phyloP scores from a whole-genome alignment of 2,329 filamentous ascomycete species.

The Macrophomina phaseolina region DNA sequence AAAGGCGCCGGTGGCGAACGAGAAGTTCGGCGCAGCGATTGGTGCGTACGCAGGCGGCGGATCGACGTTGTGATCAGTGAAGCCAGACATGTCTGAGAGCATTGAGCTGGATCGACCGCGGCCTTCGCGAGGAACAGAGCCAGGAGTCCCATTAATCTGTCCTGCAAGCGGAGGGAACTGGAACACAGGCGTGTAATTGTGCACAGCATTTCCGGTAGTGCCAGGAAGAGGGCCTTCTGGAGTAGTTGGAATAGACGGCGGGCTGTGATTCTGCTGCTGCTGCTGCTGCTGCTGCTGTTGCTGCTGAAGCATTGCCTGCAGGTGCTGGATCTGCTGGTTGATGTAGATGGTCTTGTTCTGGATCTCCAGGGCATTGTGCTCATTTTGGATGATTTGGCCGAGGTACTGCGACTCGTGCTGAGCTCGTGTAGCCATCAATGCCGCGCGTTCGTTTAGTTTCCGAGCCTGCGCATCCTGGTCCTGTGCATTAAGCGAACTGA shows the following conservation, averaged over 20 bases:
- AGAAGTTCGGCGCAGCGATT: slow-evolving; percentile 40
- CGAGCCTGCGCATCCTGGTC: slow-evolving; percentile 66
- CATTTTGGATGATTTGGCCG: slow-evolving; percentile 45
- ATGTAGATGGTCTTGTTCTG: slow-evolving; percentile 44
- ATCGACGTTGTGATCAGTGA: slow-evolving; percentile 54
- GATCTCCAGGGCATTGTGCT: slow-evolving; percentile 46
- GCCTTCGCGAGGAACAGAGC: slow-evolving; percentile 40
- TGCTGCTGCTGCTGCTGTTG: slow-evolving; percentile 14
- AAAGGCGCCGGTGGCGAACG: slow-evolving; percentile 43
- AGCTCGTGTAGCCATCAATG: slow-evolving; percentile 42
- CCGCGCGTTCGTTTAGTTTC: slow-evolving; percentile 47
- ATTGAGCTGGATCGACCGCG: slow-evolving; percentile 59
- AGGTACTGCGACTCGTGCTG: slow-evolving; percentile 46
- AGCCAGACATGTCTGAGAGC: slow-evolving; percentile 58
- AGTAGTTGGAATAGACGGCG: slow-evolving; percentile 54
- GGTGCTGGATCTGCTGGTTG: slow-evolving; percentile 44
- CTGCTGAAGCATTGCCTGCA: slow-evolving; percentile 50
- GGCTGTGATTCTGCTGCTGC: slow-evolving; percentile 37
- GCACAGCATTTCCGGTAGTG: slow-evolving; percentile 41
- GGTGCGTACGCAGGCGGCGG: slow-evolving; percentile 34
- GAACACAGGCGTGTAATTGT: slow-evolving; percentile 43
- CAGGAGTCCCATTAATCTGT: slow-evolving; percentile 39
- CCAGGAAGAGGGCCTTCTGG: slow-evolving; percentile 66
- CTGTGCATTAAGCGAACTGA: slow-evolving; percentile 70
- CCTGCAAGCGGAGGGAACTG: slow-evolving; percentile 43